A percentile compares a stretch with the other conserved stretches of the same genome.
Conservation (phyloP, 768 basidiomycete species). For the Hypsizygus marmoreus region DNA sequence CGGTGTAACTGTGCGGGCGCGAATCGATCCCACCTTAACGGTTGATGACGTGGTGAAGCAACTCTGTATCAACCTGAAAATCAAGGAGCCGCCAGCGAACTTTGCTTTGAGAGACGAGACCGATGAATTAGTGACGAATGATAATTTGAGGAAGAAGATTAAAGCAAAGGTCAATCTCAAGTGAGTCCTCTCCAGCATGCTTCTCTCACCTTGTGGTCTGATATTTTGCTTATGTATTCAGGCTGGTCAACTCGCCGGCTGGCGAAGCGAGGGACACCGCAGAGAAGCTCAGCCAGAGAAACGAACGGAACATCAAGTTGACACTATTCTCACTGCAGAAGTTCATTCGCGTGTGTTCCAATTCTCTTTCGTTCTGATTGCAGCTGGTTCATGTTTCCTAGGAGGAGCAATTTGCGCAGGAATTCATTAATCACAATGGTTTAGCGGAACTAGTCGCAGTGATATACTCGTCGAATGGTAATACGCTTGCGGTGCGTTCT, state of each 20-base stretch:
- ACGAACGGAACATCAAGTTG: constrained; percentile 62
- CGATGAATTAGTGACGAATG: constrained; percentile 84
- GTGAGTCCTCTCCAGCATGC: constrained; percentile 42
- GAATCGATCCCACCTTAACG: constrained; percentile 82
- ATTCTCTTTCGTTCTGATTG: neutral
- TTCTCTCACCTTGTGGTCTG: neutral
- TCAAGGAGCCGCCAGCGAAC: constrained; percentile 69
- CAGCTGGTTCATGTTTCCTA: constrained; percentile 27
- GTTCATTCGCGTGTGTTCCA: constrained; percentile 64
- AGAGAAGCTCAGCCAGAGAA: constrained; percentile 62
- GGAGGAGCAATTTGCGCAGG: constrained; percentile 83
- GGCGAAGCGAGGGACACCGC: constrained; percentile 80
- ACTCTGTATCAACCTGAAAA: constrained; percentile 78
- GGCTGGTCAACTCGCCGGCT: constrained; percentile 77
- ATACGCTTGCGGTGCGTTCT: constrained; percentile 75
- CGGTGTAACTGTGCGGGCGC: constrained; percentile 73
- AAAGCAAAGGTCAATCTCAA: constrained; percentile 76
- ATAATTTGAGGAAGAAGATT: constrained; percentile 83
- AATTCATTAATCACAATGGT: constrained; percentile 76
- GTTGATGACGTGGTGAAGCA: constrained; percentile 86
- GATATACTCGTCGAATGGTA: constrained; percentile 70
- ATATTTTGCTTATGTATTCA: constrained; percentile 30
- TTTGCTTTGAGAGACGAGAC: constrained; percentile 82
- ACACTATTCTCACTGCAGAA: constrained; percentile 80
- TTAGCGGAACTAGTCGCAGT: constrained; percentile 69